Evolutionary conservation across 768 basidiomycete species (phyloP).

Genomic region (Lentinula detonsa): DNA sequence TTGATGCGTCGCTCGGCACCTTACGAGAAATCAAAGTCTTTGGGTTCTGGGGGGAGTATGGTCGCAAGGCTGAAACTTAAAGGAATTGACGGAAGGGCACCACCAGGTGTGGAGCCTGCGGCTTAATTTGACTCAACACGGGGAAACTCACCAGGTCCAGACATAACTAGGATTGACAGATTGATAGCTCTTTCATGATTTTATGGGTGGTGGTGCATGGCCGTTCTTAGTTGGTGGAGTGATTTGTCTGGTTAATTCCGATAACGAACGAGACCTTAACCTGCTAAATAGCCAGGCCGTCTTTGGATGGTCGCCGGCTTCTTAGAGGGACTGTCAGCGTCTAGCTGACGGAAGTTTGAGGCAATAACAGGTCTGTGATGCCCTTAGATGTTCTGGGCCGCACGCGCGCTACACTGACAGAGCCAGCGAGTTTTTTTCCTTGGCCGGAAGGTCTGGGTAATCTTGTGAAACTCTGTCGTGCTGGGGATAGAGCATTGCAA

Average conservation of each 20-base stretch:
- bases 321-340: conserved; percentile 83
- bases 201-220: conserved; percentile 87
- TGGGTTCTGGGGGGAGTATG: conserved; percentile 81
- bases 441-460: conserved; percentile 69
- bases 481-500: conserved; percentile 88
- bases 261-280: conserved; percentile 93
- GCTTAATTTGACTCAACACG: conserved; percentile 84
- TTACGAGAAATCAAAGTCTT: conserved; percentile 87
- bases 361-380: conserved; percentile 91
- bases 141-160: conserved; percentile 79
- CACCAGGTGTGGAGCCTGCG: conserved; percentile 57
- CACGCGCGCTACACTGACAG: conserved; percentile 87
- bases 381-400: conserved; percentile 88
- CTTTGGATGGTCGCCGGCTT: conserved; percentile 72
- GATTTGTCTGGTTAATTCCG: conserved; percentile 97
- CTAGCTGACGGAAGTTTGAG: conserved; percentile 82
- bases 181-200: conserved; percentile 83
- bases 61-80: conserved; percentile 75
- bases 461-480: conserved; percentile 77
- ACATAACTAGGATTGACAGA: conserved; percentile 75
- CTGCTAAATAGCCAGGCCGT: conserved; percentile 85
- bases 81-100: conserved; percentile 75
- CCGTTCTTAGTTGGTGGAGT: conserved; percentile 89
- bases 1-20: conserved; percentile 29
- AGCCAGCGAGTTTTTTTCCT: conserved; percentile 79